These are phyloP conservation scores for Trichoderma brevicompactum DNA, from an alignment of 2,329 filamentous ascomycete genomes.

Conservation along the genomic window DNA sequence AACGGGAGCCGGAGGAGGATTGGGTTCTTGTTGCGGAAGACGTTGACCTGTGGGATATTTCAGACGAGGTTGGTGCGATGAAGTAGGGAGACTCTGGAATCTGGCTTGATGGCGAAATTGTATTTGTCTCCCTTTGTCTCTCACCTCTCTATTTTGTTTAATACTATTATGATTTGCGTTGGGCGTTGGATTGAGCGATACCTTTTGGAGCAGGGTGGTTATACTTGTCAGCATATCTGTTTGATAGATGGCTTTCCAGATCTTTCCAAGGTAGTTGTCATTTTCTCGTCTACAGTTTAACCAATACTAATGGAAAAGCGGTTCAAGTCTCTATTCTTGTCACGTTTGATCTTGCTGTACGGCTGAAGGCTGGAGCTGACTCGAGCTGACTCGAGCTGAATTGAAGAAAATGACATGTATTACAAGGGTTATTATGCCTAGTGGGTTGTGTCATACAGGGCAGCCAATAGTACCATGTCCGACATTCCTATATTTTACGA, in stretches of 20 bases:
- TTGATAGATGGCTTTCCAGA: not conserved
- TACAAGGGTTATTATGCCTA: not conserved
- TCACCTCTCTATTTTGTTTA: too few relatives aligned
- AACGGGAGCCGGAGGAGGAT: not conserved
- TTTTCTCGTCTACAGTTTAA: too few relatives aligned
- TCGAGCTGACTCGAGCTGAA: conserved; percentile 1
- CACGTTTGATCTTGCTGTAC: not conserved
- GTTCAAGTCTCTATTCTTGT: too few relatives aligned
- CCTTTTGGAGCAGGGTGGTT: not conserved
- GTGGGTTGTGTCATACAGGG: not conserved
- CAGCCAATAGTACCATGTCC: not conserved
- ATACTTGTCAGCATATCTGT: too few relatives aligned
- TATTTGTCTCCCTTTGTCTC: not conserved
- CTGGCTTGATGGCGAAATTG: not conserved
- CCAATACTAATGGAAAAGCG: too few relatives aligned
- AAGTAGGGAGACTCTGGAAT: not conserved
- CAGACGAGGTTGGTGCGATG: not conserved
- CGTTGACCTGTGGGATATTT: conserved; percentile 1
- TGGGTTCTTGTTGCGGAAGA: conserved; percentile 6
- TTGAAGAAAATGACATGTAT: not conserved
- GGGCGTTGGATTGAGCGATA: not conserved
- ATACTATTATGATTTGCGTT: too few relatives aligned
- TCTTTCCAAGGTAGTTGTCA: not conserved
- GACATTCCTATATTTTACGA: not conserved
- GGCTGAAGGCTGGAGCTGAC: not conserved